Percentiles rank a stretch among this genome's conserved stretches.
phyloP scores from a whole-genome alignment of 176 grass and related monocot species.

The Puccinellia tenuiflora region DNA sequence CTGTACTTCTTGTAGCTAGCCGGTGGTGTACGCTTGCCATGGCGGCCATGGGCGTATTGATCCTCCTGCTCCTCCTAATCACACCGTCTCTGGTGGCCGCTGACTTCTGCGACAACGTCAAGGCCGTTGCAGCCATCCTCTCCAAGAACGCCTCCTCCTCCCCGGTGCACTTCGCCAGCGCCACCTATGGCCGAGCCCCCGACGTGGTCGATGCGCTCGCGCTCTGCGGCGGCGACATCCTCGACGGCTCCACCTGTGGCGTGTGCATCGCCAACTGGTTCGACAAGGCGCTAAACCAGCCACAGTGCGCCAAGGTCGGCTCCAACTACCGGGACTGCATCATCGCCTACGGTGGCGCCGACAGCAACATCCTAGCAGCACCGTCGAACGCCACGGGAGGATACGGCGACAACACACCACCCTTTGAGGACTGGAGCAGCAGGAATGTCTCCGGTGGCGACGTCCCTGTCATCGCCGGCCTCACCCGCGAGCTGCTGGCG shows the following conservation, averaged over 20 bases:
- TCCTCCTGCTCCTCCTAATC: neutral
- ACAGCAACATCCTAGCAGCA: neutral
- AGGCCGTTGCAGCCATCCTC: neutral
- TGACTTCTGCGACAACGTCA: neutral
- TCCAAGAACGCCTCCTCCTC: neutral
- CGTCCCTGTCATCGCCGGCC: neutral
- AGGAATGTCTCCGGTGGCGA: neutral
- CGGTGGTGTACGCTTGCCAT: neutral
- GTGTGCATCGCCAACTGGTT: neutral
- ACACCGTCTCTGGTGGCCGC: neutral
- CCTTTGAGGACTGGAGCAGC: neutral
- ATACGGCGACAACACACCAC: neutral
- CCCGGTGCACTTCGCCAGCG: neutral
- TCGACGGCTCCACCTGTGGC: neutral
- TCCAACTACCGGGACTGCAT: conserved; percentile 10
- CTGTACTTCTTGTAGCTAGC: neutral
- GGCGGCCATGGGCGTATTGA: neutral
- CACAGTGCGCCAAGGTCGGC: neutral
- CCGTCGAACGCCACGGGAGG: neutral
- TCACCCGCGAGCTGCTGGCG: neutral
- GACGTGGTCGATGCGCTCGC: neutral
- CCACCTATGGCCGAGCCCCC: neutral
- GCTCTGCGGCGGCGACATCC: conserved; percentile 14
- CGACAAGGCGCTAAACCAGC: neutral
- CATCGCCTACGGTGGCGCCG: neutral